phyloP scores from a whole-genome alignment of 305 asterid species.

The Solanum hybrid region DNA sequence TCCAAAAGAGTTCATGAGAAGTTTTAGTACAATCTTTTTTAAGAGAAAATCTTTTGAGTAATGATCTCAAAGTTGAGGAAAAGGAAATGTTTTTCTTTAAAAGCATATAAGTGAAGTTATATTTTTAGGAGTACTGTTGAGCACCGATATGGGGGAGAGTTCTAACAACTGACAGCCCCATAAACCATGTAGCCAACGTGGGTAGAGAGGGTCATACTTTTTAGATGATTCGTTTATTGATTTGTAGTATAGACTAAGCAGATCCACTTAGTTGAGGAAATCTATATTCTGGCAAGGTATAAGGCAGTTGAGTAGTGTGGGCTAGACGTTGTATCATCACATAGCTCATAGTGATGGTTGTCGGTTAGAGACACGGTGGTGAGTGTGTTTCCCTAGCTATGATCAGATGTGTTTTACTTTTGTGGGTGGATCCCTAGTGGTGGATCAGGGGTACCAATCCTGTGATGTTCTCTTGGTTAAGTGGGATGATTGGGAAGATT shows the following conservation, averaged over 20 bases:
- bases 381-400: not conserved
- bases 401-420: not conserved
- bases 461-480: not conserved
- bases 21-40: not conserved
- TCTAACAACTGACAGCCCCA: not conserved
- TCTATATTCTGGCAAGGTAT: not conserved
- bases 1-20: not conserved
- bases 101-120: not conserved
- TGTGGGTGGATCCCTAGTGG: not conserved
- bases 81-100: not conserved
- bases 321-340: not conserved
- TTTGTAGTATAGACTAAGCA: not conserved
- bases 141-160: not conserved
- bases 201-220: not conserved
- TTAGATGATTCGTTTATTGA: not conserved
- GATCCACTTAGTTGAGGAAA: not conserved
- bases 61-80: not conserved
- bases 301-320: not conserved
- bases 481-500: not conserved
- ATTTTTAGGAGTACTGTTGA: not conserved
- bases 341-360: not conserved
- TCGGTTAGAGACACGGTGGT: not conserved
- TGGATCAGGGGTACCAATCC: not conserved
- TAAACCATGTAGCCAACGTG: not conserved
- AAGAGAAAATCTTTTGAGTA: not conserved